A percentile compares a stretch with the other conserved stretches of the same genome.
Evolutionary conservation across 352 stramenopile genomes (phyloP).

Genomic region (Phytophthora cactorum): DNA sequence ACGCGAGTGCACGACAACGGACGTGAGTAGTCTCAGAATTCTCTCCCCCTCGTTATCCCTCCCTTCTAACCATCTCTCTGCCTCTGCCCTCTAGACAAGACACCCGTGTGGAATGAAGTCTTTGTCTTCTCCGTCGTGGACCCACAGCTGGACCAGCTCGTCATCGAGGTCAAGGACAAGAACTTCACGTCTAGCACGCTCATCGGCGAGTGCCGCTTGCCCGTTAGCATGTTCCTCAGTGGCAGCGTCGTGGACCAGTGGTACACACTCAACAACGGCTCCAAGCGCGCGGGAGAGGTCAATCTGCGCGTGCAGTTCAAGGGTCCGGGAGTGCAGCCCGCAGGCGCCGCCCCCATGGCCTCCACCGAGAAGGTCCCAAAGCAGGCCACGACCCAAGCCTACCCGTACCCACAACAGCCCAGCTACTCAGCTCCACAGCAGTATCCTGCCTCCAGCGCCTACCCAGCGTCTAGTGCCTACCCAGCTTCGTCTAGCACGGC

Average conservation of each 20-base stretch:
- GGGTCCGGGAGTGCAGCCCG: constrained; percentile 32
- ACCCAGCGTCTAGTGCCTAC: constrained; percentile 24
- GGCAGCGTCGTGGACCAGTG: constrained; percentile 79
- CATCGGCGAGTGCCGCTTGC: constrained; percentile 77
- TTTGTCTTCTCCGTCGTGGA: constrained; percentile 83
- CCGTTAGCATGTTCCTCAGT: constrained; percentile 75
- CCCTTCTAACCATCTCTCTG: constrained; percentile 1
- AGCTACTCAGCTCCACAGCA: constrained; percentile 27
- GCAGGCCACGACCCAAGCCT: constrained; percentile 30
- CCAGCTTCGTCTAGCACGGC: constrained; percentile 11
- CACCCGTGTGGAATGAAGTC: constrained; percentile 84
- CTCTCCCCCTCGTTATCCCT: neutral
- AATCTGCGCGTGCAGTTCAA: constrained; percentile 83
- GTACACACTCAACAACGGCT: constrained; percentile 80
- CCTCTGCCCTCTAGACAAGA: constrained; percentile 45
- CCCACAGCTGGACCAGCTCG: constrained; percentile 74
- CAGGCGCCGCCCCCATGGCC: constrained; percentile 10
- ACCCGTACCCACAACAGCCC: constrained; percentile 43
- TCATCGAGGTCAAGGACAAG: constrained; percentile 86
- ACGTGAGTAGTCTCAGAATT: constrained; percentile 36
- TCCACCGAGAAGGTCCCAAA: constrained; percentile 33
- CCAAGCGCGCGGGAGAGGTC: constrained; percentile 70
- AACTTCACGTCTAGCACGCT: constrained; percentile 81
- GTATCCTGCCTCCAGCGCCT: constrained; percentile 20
- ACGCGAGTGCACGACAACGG: constrained; percentile 88